Evolutionary conservation across 768 basidiomycete genomes (phyloP).

Genomic region (Tylopilus felleus): DNA sequence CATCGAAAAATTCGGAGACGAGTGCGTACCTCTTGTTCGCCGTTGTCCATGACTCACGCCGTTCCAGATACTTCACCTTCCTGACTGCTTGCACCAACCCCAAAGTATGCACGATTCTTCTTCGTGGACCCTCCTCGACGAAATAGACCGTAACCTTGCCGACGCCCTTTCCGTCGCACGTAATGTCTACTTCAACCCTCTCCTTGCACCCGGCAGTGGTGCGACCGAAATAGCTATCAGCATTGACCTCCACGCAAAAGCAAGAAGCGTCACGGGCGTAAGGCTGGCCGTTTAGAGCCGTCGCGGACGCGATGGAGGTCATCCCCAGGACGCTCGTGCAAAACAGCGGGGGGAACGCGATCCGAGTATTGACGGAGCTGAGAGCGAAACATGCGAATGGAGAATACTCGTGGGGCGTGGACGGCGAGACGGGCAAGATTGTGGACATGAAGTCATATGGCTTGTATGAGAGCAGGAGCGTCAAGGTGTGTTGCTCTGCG

Average conservation of each 20-base stretch:
- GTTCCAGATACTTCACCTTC: constrained; percentile 91
- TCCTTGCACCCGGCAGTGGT: constrained; percentile 92
- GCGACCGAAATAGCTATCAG: constrained; percentile 98
- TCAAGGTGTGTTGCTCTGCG: constrained; percentile 58
- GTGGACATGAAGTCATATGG: constrained; percentile 96
- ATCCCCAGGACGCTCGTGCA: constrained; percentile 94
- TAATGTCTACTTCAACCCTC: constrained; percentile 94
- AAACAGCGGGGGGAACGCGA: constrained; percentile 94
- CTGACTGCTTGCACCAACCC: constrained; percentile 86
- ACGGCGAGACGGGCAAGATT: constrained; percentile 94
- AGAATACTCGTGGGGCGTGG: constrained; percentile 88
- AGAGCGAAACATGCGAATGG: constrained; percentile 95
- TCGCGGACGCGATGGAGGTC: constrained; percentile 96
- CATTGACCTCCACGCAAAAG: constrained; percentile 79
- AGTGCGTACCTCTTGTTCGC: constrained; percentile 40
- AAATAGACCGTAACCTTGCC: constrained; percentile 95
- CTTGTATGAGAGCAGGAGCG: constrained; percentile 91
- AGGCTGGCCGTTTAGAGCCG: constrained; percentile 87
- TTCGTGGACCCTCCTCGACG: constrained; percentile 97
- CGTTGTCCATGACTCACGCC: not conserved
- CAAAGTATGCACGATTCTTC: constrained; percentile 96
- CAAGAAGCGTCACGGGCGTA: constrained; percentile 82
- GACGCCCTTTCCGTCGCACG: constrained; percentile 98
- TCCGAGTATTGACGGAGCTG: constrained; percentile 88
- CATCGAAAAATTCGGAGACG: constrained; percentile 96